These are phyloP conservation scores for Thermochaetoides thermophila DNA, from an alignment of 495 filamentous ascomycete species.

Conservation along the genomic window DNA sequence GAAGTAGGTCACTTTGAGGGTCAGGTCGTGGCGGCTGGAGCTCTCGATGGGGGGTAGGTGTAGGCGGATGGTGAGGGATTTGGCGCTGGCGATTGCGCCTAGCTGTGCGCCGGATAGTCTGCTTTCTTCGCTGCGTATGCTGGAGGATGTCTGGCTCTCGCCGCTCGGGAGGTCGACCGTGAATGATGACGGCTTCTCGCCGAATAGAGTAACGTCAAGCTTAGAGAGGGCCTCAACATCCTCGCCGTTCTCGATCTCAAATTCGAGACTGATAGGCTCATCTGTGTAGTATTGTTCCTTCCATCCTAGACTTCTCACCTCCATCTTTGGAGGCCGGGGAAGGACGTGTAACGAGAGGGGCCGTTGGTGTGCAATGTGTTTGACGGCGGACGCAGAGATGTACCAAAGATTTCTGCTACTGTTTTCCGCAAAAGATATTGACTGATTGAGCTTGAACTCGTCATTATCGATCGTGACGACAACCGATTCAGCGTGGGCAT, in stretches of 20 bases:
- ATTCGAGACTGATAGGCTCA: slow-evolving; percentile 50
- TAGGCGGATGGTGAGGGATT: slow-evolving; percentile 26
- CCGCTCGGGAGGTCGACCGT: slow-evolving; percentile 27
- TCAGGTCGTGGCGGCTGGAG: slow-evolving; percentile 51
- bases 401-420: slow-evolving; percentile 39
- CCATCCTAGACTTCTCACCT: slow-evolving; percentile 46
- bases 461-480: slow-evolving; percentile 47
- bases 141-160: slow-evolving; percentile 12
- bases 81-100: slow-evolving; percentile 35
- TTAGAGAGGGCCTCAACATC: slow-evolving; percentile 59
- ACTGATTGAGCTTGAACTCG: slow-evolving; percentile 52
- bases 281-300: slow-evolving; percentile 67
- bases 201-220: slow-evolving; percentile 52
- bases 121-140: slow-evolving; percentile 20
- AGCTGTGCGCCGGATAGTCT: slow-evolving; percentile 19
- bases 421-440: slow-evolving; percentile 35
- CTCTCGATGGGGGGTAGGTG: slow-evolving; percentile 33
- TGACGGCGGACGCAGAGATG: slow-evolving; percentile 30
- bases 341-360: slow-evolving; percentile 48
- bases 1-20: slow-evolving; percentile 59
- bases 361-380: slow-evolving; percentile 32
- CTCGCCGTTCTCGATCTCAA: slow-evolving; percentile 71
- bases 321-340: slow-evolving; percentile 86
- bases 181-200: slow-evolving; percentile 38
- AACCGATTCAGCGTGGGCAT: slow-evolving; percentile 49